Base-by-base conservation (phyloP, 2,329 filamentous ascomycete genomes). In the Emmonsiellopsis sp. region DNA sequence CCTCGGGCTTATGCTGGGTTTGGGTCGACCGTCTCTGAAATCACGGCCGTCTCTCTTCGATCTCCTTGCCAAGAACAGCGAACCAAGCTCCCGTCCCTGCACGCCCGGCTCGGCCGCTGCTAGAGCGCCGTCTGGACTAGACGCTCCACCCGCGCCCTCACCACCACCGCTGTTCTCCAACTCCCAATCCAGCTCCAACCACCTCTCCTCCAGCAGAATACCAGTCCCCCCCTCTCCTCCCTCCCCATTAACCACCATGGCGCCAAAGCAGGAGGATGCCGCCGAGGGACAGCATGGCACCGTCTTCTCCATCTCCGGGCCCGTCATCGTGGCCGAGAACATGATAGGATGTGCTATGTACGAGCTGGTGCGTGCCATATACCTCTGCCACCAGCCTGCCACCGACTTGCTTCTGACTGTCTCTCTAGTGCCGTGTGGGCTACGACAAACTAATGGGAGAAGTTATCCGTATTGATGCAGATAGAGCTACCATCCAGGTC, bases 281-380 rank as follows among this genome's bases (percentile, higher is more conserved):
- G 74, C 72, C 51, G 79, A 83, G 65, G 73, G 76, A 53, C 74
- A 81, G 62, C 74, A 79, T 77, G 84, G 83, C 64, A 74, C 76
- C 57, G 81, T 88, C 74, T 88, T 84, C 75, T 88, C 85, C 58
- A 77, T 88, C 63, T 87, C 85, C 60, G 84, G 84, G 62, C 93
- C 93, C 68, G 93, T 98, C 78, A 86, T 98, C 65, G 82, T 98
- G 63, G 93, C 92, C 70, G 92, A 97, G 78, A 85, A 96, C 74
- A 95, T 98, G 91, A 89, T 92, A 68, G 93, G 93, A 72, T 93
- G 93, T 81, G 91, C 93, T 73, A 98, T 98, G 93, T 96, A 97
- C 83, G 93, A 98, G 77, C 80, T 98, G 77, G 90, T 90, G 79
- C 63, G 83, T 71, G 33, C 40, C 43, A 13, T 47, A 17, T 10